phyloP scores from a whole-genome alignment of 1,284 basidiomycete genomes.

The Puccinia coronata region DNA sequence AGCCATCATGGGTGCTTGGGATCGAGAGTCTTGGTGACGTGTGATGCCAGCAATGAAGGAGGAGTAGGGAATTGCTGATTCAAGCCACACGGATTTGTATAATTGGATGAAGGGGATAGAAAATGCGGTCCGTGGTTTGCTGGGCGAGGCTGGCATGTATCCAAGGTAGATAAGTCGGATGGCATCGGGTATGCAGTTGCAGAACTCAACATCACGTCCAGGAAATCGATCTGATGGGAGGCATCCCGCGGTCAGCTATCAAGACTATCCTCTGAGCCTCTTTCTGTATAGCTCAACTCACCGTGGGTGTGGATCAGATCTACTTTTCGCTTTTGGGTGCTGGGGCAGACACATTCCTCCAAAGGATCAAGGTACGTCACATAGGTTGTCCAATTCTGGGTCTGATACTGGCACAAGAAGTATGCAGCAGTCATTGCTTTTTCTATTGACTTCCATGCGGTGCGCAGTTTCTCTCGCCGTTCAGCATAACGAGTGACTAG shows the following conservation, averaged over 20 bases:
- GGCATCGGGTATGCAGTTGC: background rate
- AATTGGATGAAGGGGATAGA: background rate
- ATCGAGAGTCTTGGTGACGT: slow-evolving; percentile 2
- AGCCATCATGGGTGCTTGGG: background rate
- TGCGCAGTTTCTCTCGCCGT: background rate
- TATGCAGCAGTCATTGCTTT: background rate
- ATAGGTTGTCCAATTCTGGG: background rate
- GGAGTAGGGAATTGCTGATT: background rate
- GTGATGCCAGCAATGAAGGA: background rate
- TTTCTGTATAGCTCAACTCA: too few species aligned
- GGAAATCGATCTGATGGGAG: background rate
- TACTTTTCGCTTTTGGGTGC: background rate
- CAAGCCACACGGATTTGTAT: slow-evolving; percentile 1
- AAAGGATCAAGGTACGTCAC: background rate
- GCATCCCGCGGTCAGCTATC: background rate
- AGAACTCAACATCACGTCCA: background rate
- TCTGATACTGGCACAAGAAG: background rate
- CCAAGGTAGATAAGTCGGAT: too few species aligned
- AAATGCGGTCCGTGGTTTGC: too few species aligned
- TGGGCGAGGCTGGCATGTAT: too few species aligned
- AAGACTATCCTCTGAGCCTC: background rate
- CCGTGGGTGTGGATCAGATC: slow-evolving; percentile 13
- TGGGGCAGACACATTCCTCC: background rate
- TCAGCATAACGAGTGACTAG: background rate
- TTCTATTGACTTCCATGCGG: background rate